phyloP scores from a whole-genome alignment of 192 early-diverging fungal species.

The Pilaira anomala region DNA sequence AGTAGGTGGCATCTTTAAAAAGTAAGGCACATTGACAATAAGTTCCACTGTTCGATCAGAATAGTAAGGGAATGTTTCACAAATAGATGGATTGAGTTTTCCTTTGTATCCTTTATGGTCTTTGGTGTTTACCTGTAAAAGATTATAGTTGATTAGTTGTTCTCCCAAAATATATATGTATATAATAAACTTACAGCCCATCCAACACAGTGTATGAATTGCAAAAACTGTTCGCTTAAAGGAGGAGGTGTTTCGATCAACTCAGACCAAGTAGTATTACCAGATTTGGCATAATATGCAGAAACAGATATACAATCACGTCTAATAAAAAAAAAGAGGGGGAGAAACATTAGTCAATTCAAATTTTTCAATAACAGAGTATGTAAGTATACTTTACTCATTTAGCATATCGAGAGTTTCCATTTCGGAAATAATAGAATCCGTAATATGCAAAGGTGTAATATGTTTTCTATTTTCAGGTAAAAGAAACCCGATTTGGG shows the following conservation, averaged over 20 bases:
- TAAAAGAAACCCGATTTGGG: conserved; percentile 63
- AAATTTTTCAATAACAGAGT: conserved; percentile 42
- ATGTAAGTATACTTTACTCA: conserved; percentile 62
- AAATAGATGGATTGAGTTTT: conserved; percentile 45
- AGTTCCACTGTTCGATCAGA: conserved; percentile 63
- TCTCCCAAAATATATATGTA: background rate
- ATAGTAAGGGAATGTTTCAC: conserved; percentile 67
- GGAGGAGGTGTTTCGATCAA: conserved; percentile 45
- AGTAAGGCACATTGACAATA: conserved; percentile 70
- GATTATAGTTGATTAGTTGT: too few relatives aligned
- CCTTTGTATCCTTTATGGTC: conserved; percentile 67
- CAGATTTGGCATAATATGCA: conserved; percentile 61
- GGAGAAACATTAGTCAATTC: background rate
- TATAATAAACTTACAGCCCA: conserved; percentile 60
- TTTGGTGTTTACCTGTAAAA: conserved; percentile 46
- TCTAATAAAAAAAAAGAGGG: conserved; percentile 30
- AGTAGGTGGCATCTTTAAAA: conserved; percentile 36
- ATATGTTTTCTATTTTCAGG: conserved; percentile 57
- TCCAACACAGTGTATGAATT: conserved; percentile 67
- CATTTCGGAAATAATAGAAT: conserved; percentile 59
- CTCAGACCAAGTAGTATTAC: conserved; percentile 44
- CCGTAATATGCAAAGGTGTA: conserved; percentile 62
- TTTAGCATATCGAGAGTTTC: conserved; percentile 57
- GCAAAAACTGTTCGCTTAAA: conserved; percentile 58
- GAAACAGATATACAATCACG: conserved; percentile 68